phyloP scores from a whole-genome alignment of 352 stramenopile species.

The Phytophthora vignae region DNA sequence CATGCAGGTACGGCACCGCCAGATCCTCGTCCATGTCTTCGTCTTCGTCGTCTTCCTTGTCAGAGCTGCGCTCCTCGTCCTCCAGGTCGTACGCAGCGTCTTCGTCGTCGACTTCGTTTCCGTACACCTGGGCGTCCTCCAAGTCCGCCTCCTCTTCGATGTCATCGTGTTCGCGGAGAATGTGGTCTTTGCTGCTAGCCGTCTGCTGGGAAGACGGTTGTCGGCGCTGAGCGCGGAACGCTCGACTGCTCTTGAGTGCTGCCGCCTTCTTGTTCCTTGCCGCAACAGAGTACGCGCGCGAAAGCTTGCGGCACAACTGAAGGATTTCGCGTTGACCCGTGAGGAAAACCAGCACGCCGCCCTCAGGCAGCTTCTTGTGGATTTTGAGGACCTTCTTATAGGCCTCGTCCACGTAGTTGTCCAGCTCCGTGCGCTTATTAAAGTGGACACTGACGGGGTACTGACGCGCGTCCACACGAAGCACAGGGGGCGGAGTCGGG shows the following conservation, averaged over 20 bases:
- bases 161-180: slow-evolving; percentile 83
- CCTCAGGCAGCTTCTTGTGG: slow-evolving; percentile 96
- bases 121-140: slow-evolving; percentile 72
- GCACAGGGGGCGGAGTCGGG: slow-evolving; percentile 88
- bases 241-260: slow-evolving; percentile 30
- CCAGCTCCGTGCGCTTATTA: slow-evolving; percentile 97
- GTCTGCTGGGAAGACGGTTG: slow-evolving; percentile 17
- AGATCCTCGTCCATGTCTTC: slow-evolving; percentile 82
- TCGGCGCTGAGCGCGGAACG: slow-evolving; percentile 31
- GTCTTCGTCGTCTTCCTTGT: slow-evolving; percentile 75
- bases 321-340: slow-evolving; percentile 97
- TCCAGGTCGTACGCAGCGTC: slow-evolving; percentile 57
- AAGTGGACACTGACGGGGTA: slow-evolving; percentile 98
- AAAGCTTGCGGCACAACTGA: slow-evolving; percentile 85
- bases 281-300: slow-evolving; percentile 53
- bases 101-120: slow-evolving; percentile 56
- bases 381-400: slow-evolving; percentile 98
- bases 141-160: slow-evolving; percentile 84
- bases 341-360: slow-evolving; percentile 98
- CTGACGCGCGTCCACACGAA: slow-evolving; percentile 95
- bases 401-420: slow-evolving; percentile 96
- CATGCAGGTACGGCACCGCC: slow-evolving; percentile 81
- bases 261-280: slow-evolving; percentile 50
- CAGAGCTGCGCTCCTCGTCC: slow-evolving; percentile 41
- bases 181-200: slow-evolving; percentile 44